These are phyloP conservation scores for Stephanodiscus minutulus DNA, from an alignment of 108 stramenopile genomes.

Conservation along the genomic window DNA sequence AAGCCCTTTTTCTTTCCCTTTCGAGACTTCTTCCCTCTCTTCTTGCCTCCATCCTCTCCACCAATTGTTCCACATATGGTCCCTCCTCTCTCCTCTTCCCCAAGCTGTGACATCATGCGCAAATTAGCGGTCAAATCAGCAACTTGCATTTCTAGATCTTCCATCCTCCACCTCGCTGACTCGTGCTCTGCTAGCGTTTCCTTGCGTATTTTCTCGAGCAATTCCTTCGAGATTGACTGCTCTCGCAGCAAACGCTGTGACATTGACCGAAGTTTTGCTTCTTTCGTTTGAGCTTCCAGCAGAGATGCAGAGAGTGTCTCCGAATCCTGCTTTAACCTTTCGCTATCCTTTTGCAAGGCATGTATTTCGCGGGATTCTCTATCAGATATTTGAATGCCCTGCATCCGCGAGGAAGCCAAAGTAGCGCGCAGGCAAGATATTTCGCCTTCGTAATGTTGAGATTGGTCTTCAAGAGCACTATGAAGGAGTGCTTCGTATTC, in stretches of 20 bases:
- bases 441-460: constrained; percentile 85
- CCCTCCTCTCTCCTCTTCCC: constrained; percentile 69
- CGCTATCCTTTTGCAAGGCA: constrained; percentile 57
- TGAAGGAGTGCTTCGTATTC: constrained; percentile 88
- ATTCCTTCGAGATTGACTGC: constrained; percentile 68
- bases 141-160: constrained; percentile 84
- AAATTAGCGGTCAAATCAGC: constrained; percentile 81
- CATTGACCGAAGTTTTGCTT: constrained; percentile 59
- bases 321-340: constrained; percentile 49
- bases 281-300: constrained; percentile 70
- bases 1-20: constrained; percentile 13
- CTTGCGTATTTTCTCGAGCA: constrained; percentile 70
- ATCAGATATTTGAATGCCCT: constrained; percentile 47
- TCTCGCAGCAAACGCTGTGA: constrained; percentile 72
- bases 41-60: constrained; percentile 22
- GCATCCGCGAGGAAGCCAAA: constrained; percentile 59
- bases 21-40: constrained; percentile 40
- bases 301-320: constrained; percentile 52
- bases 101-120: constrained; percentile 70
- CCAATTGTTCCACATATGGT: constrained; percentile 74
- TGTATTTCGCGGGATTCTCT: constrained; percentile 56
- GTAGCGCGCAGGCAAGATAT: constrained; percentile 67
- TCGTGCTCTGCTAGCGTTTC: constrained; percentile 57
- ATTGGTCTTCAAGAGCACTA: constrained; percentile 90
- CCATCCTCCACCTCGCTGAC: constrained; percentile 53